Conservation (phyloP, 202 grass and related monocot genomes). For the Dendrocalamus latiflorus region DNA sequence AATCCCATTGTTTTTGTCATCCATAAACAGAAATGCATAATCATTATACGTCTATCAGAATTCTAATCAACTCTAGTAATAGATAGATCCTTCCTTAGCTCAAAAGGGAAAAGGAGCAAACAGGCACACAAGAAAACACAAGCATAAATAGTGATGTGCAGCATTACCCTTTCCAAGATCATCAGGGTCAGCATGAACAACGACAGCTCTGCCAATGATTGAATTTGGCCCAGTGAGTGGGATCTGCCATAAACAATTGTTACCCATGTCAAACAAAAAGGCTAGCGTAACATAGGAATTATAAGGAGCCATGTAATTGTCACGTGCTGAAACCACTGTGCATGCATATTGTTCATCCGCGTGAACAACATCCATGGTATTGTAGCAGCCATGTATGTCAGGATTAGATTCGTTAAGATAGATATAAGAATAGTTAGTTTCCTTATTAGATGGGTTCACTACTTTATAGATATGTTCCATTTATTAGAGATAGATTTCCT, state of each 20-base stretch:
- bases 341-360: too few species aligned
- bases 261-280: not conserved
- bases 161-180: conserved; percentile 50
- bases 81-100: not conserved
- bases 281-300: not conserved
- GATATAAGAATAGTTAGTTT: too few species aligned
- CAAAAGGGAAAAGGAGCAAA: not conserved
- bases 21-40: not conserved
- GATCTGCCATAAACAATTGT: conserved; percentile 33
- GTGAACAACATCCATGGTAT: too few species aligned
- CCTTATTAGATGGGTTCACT: too few species aligned
- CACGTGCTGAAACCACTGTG: too few species aligned
- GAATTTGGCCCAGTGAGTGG: conserved; percentile 47
- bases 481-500: too few species aligned
- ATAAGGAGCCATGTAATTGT: not conserved
- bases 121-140: not conserved
- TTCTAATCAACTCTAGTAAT: not conserved
- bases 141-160: not conserved
- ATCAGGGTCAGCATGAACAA: conserved; percentile 56
- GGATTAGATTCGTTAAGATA: too few species aligned
- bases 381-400: too few species aligned
- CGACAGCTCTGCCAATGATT: conserved; percentile 52
- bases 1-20: not conserved
- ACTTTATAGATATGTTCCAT: too few species aligned
- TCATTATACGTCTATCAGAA: not conserved